Evolutionary conservation across 2,329 filamentous ascomycete genomes (phyloP).

Genomic region (Penicillium sp.): DNA sequence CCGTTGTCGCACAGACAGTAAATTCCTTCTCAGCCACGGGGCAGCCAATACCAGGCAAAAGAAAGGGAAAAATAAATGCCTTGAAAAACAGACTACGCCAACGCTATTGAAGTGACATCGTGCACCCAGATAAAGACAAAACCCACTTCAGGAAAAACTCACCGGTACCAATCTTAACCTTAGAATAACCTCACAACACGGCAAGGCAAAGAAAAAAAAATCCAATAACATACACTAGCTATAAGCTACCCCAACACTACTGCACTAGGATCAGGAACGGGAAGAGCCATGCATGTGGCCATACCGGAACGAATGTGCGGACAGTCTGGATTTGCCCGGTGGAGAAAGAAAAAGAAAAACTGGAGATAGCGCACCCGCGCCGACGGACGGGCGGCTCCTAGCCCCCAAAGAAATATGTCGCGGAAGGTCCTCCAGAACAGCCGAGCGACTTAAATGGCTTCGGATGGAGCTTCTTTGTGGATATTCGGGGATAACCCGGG

Average conservation of each 20-base stretch:
- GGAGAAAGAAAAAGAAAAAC: slow-evolving; percentile 1
- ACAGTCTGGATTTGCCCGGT: background rate
- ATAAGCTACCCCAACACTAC: background rate
- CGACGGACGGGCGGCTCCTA: slow-evolving; percentile 28
- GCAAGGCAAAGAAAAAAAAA: background rate
- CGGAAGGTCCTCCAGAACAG: slow-evolving; percentile 21
- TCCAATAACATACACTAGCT: background rate
- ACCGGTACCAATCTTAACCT: background rate
- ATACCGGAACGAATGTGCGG: background rate
- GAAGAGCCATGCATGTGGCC: background rate
- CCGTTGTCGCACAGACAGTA: slow-evolving; percentile 31
- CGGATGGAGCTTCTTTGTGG: background rate
- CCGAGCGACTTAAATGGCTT: slow-evolving; percentile 7
- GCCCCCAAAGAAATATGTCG: slow-evolving; percentile 15
- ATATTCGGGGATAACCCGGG: background rate
- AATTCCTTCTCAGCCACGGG: slow-evolving; percentile 7
- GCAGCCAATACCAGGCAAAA: slow-evolving; percentile 1
- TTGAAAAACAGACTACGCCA: background rate
- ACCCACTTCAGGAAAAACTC: background rate
- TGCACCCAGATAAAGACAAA: background rate
- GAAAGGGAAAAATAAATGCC: background rate
- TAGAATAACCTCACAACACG: background rate
- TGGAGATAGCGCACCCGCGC: slow-evolving; percentile 24
- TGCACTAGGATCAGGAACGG: background rate
- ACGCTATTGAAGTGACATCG: background rate